Conservation (phyloP, 164 flowering plant species). For the Aristolochia californica region DNA sequence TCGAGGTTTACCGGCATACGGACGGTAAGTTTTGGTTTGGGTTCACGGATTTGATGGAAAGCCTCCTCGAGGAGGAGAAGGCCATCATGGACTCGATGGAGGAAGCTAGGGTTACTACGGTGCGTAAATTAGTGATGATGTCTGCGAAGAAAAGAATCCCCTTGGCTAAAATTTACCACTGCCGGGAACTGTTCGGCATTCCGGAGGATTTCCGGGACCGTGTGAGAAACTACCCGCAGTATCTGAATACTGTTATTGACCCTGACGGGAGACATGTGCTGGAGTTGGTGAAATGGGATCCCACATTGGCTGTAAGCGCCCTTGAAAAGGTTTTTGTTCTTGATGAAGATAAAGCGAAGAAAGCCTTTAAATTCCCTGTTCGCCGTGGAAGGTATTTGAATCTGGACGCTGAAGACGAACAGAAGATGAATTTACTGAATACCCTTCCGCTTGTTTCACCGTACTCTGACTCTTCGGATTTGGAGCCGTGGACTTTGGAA, state of each 20-base stretch:
- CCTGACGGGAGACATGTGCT: conserved; percentile 53
- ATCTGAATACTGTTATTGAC: conserved; percentile 48
- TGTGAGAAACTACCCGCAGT: conserved; percentile 51
- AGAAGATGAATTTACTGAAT: conserved; percentile 58
- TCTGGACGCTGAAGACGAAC: conserved; percentile 55
- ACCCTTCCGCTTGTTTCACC: conserved; percentile 88
- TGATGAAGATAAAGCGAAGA: conserved; percentile 68
- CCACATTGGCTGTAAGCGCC: conserved; percentile 57
- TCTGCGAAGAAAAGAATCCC: conserved; percentile 59
- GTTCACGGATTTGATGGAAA: conserved; percentile 62
- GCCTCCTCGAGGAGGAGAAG: conserved; percentile 40
- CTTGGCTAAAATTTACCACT: conserved; percentile 66
- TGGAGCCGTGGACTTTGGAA: conserved; percentile 65
- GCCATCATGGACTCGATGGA: conserved; percentile 45
- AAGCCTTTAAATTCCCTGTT: conserved; percentile 55
- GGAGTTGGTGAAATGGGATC: conserved; percentile 84
- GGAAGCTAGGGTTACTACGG: conserved; percentile 45
- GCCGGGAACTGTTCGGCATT: conserved; percentile 66
- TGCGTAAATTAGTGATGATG: conserved; percentile 85
- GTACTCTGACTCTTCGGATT: conserved; percentile 61
- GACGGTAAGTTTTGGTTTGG: conserved; percentile 77
- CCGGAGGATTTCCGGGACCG: conserved; percentile 86
- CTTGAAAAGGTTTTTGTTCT: conserved; percentile 62
- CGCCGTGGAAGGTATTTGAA: conserved; percentile 50
- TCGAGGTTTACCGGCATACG: conserved; percentile 51